Evolutionary conservation across 2,329 filamentous ascomycete species (phyloP).

Genomic region (Fusarium drepaniforme): DNA sequence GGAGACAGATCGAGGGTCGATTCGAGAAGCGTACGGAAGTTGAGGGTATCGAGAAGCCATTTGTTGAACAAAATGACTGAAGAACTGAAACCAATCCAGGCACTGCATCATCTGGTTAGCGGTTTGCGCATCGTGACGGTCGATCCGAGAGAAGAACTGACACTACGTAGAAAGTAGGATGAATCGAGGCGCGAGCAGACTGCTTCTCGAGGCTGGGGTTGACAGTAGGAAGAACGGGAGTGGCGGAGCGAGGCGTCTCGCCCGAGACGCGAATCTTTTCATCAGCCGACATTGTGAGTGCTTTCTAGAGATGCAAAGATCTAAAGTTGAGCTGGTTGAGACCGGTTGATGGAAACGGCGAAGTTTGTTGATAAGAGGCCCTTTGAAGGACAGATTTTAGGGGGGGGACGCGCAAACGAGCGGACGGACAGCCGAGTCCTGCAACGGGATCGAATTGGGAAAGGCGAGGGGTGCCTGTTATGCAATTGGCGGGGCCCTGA

Average conservation of each 20-base stretch:
- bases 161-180: slow-evolving; percentile 88
- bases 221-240: slow-evolving; percentile 81
- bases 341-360: slow-evolving; percentile 30
- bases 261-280: slow-evolving; percentile 89
- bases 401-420: slow-evolving; percentile 54
- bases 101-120: slow-evolving; percentile 62
- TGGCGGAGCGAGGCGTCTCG: slow-evolving; percentile 74
- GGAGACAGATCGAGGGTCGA: slow-evolving; percentile 5
- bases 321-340: slow-evolving; percentile 22
- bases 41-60: slow-evolving; percentile 89
- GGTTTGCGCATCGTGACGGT: background rate
- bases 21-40: slow-evolving; percentile 69
- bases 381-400: slow-evolving; percentile 48
- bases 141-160: slow-evolving; percentile 52
- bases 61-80: slow-evolving; percentile 99
- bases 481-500: slow-evolving; percentile 51
- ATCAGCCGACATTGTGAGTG: slow-evolving; percentile 68
- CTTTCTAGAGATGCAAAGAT: slow-evolving; percentile 47
- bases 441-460: slow-evolving; percentile 42
- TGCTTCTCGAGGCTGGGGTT: slow-evolving; percentile 83
- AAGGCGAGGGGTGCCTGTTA: slow-evolving; percentile 48
- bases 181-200: slow-evolving; percentile 73
- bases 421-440: slow-evolving; percentile 53
- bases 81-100: slow-evolving; percentile 93
- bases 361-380: slow-evolving; percentile 42